Evolutionary conservation across 108 stramenopile genomes (phyloP).

Genomic region (Discostella stelligeroides): DNA sequence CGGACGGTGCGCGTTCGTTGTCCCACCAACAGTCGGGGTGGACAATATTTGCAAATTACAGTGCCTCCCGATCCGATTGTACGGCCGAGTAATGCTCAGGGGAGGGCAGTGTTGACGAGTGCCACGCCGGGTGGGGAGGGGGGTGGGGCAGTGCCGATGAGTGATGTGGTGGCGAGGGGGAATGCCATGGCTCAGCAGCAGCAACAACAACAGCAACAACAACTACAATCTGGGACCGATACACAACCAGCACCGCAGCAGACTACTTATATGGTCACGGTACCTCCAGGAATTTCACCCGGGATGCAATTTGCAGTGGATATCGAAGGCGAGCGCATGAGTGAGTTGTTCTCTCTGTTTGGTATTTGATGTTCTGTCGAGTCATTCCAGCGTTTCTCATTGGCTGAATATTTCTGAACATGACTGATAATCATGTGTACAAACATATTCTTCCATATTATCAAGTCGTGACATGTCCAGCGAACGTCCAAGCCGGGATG

Average conservation of each 20-base stretch:
- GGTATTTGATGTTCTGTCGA: neutral
- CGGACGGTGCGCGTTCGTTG: constrained; percentile 80
- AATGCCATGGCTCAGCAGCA: constrained; percentile 10
- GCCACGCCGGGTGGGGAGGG: constrained; percentile 41
- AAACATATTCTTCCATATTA: too few species aligned
- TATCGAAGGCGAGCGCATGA: constrained; percentile 81
- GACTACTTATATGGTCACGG: constrained; percentile 82
- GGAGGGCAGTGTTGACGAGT: constrained; percentile 68
- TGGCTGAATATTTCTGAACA: neutral
- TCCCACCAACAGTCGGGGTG: constrained; percentile 70
- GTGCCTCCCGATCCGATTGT: constrained; percentile 75
- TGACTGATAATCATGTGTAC: neutral
- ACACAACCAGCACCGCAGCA: constrained; percentile 22
- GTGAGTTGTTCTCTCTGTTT: constrained; percentile 28
- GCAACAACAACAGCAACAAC: constrained; percentile 30
- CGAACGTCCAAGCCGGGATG: constrained; percentile 75
- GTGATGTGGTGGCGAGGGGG: constrained; percentile 45
- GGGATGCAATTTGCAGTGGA: constrained; percentile 86
- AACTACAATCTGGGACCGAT: too few species aligned
- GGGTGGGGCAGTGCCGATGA: constrained; percentile 73
- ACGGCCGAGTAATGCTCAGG: constrained; percentile 44
- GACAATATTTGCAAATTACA: constrained; percentile 80
- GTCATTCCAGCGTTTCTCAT: neutral
- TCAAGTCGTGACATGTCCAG: constrained; percentile 76
- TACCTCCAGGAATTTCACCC: constrained; percentile 74